Percentiles rank a stretch among this genome's conserved stretches.
These are phyloP conservation scores for Emydomyces testavorans DNA, from an alignment of 2,329 filamentous ascomycete genomes.

Conservation along the genomic window DNA sequence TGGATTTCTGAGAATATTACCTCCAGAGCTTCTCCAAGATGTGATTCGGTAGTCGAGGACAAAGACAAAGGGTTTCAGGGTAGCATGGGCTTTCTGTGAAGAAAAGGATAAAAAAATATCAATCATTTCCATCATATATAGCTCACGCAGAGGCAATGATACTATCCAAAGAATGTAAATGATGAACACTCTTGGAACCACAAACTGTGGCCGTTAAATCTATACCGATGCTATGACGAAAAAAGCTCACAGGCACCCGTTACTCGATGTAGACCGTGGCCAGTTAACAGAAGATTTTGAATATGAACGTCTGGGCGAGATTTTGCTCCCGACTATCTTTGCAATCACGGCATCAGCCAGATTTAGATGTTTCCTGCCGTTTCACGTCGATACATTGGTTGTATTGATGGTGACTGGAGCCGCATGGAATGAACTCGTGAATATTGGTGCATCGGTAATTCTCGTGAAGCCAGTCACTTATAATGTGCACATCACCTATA, in stretches of 20 bases:
- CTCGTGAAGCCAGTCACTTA: constrained; percentile 8
- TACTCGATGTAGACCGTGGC: too few relatives aligned
- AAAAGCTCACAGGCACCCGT: too few relatives aligned
- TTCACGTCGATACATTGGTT: not conserved
- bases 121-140: too few relatives aligned
- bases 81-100: too few relatives aligned
- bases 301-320: not conserved
- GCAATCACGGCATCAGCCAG: constrained; percentile 3
- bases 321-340: not conserved
- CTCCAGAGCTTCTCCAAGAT: too few relatives aligned
- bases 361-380: not conserved
- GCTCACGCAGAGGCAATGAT: too few relatives aligned
- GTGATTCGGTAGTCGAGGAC: too few relatives aligned
- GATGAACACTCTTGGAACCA: not conserved
- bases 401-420: not conserved
- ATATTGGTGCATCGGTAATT: constrained; percentile 8
- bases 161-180: not conserved
- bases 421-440: constrained; percentile 1
- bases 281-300: not conserved
- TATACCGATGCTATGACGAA: not conserved
- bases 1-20: too few relatives aligned
- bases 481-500: constrained; percentile 2
- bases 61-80: too few relatives aligned
- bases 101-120: too few relatives aligned
- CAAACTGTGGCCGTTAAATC: not conserved